A percentile compares a stretch with the other conserved stretches of the same genome.
These are phyloP conservation scores for Brassica juncea DNA, from an alignment of 345 rosid genomes.

Conservation along the genomic window DNA sequence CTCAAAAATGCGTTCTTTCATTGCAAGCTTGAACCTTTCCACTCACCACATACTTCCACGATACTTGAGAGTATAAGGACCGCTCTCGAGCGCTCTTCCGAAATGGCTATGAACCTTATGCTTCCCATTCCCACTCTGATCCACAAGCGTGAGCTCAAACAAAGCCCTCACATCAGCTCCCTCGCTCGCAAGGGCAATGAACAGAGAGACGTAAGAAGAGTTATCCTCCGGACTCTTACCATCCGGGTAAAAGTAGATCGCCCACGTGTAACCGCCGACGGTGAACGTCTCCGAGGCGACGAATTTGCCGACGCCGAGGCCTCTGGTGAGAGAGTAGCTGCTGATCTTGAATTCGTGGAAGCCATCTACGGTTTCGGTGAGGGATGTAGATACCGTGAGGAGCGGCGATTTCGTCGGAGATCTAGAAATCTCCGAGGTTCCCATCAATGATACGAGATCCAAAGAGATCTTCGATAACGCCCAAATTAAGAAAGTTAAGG, in stretches of 20 bases:
- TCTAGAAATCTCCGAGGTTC: constrained; percentile 47
- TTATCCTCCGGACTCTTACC: constrained; percentile 78
- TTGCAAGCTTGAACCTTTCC: neutral
- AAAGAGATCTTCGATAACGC: neutral
- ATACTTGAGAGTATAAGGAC: constrained; percentile 74
- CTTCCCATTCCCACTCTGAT: constrained; percentile 70
- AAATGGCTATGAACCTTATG: constrained; percentile 83
- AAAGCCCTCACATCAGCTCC: constrained; percentile 80
- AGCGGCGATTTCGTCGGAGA: constrained; percentile 35
- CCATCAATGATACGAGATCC: constrained; percentile 51
- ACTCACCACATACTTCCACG: constrained; percentile 87
- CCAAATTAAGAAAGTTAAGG: too few species aligned
- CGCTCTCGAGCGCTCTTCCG: constrained; percentile 71
- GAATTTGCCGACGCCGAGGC: constrained; percentile 73
- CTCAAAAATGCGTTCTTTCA: neutral
- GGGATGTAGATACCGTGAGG: constrained; percentile 54
- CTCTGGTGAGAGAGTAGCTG: constrained; percentile 63
- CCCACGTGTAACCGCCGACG: constrained; percentile 79
- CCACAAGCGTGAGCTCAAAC: constrained; percentile 71
- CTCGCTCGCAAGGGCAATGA: constrained; percentile 75
- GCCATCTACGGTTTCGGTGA: constrained; percentile 67
- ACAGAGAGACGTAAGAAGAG: constrained; percentile 57
- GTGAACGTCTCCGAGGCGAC: constrained; percentile 61
- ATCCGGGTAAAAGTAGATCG: constrained; percentile 76
- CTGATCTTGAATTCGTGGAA: constrained; percentile 68